phyloP scores from a whole-genome alignment of 2,329 filamentous ascomycete species.

The Pestalotiopsis sp. region DNA sequence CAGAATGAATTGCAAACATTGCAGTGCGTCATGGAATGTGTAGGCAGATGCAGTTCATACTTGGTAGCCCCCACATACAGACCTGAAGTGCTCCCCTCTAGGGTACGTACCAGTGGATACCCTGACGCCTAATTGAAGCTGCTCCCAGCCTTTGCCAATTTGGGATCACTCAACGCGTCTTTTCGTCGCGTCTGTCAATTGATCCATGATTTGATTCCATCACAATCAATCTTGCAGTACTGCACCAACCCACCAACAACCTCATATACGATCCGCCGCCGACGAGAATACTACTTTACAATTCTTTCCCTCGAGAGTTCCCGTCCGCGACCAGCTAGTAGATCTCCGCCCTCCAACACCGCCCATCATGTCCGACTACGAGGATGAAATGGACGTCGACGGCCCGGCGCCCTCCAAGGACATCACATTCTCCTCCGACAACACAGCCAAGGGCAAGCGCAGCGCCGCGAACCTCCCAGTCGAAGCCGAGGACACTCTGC shows the following conservation, averaged over 20 bases:
- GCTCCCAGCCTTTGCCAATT: not conserved
- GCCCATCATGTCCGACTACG: constrained; percentile 57
- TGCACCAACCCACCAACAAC: not conserved
- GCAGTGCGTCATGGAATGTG: no score
- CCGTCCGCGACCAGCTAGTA: not conserved
- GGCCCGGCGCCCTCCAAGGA: constrained; percentile 48
- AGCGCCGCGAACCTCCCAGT: constrained; percentile 91
- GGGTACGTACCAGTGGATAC: not conserved
- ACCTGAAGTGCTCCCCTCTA: not conserved
- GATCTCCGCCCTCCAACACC: not conserved
- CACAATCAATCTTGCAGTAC: not conserved
- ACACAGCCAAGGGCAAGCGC: constrained; percentile 82
- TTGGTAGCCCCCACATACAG: no score
- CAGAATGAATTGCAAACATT: no score
- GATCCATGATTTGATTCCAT: not conserved
- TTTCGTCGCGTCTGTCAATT: constrained; percentile 3
- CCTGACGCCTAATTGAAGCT: not conserved
- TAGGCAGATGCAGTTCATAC: no score
- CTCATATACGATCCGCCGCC: not conserved
- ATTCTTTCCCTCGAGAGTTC: not conserved
- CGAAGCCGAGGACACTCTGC: constrained; percentile 89
- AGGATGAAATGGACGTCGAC: constrained; percentile 65
- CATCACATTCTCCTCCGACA: constrained; percentile 72
- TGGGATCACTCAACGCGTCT: constrained; percentile 6
- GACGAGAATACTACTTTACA: not conserved